A percentile compares a stretch with the other conserved stretches of the same genome.
These are phyloP conservation scores for Martiniozyma asiatica DNA, from an alignment of 1,139 yeast species.

Conservation along the genomic window DNA sequence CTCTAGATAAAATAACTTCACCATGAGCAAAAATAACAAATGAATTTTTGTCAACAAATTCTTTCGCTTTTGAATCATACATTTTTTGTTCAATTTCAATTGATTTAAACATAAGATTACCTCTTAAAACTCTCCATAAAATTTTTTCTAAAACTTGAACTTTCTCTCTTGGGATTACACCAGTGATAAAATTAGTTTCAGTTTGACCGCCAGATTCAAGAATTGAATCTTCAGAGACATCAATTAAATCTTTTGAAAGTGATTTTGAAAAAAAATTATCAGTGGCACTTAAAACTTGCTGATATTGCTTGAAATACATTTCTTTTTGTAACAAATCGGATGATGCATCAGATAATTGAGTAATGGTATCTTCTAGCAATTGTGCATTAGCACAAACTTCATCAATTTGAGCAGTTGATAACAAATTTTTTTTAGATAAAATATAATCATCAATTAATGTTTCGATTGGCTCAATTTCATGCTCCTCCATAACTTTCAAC, in stretches of 20 bases:
- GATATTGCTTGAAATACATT: slow-evolving; percentile 47
- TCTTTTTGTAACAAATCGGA: slow-evolving; percentile 42
- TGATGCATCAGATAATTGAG: slow-evolving; percentile 43
- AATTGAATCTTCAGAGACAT: slow-evolving; percentile 20
- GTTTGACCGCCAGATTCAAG: slow-evolving; percentile 21
- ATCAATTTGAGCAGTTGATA: slow-evolving; percentile 59
- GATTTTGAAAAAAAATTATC: slow-evolving; percentile 49
- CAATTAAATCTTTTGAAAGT: slow-evolving; percentile 18
- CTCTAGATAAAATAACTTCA: slow-evolving; percentile 35
- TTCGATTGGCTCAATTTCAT: slow-evolving; percentile 32
- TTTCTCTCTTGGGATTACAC: slow-evolving; percentile 36
- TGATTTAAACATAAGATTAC: slow-evolving; percentile 40
- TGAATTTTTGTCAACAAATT: slow-evolving; percentile 32
- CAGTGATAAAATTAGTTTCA: slow-evolving; percentile 38
- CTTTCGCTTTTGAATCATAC: slow-evolving; percentile 26
- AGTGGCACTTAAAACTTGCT: slow-evolving; percentile 58
- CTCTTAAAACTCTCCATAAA: slow-evolving; percentile 46
- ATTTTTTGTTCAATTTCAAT: slow-evolving; percentile 32
- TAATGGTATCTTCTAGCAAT: slow-evolving; percentile 44
- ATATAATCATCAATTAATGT: slow-evolving; percentile 33
- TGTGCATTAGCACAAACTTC: slow-evolving; percentile 59
- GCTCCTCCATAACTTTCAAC: slow-evolving; percentile 31
- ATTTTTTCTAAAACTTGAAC: slow-evolving; percentile 38
- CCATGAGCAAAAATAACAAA: slow-evolving; percentile 48
- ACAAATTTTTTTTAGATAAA: slow-evolving; percentile 19